Percentiles rank a stretch among this genome's conserved stretches.
These are phyloP conservation scores for Eremothecium cymbalariae DNA, from an alignment of 1,139 yeast species.

Conservation along the genomic window DNA sequence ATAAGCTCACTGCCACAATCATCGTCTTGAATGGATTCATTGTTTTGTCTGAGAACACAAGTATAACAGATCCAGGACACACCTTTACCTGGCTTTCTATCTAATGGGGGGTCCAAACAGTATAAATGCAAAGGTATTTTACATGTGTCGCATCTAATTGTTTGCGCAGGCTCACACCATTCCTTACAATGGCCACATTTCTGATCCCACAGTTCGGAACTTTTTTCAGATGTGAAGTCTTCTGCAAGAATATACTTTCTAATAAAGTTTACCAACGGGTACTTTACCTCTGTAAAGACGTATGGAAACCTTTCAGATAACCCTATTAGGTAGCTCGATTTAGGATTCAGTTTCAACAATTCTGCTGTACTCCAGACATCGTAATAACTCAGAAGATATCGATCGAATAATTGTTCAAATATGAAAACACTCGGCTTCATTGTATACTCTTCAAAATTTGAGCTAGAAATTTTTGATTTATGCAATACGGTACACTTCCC, in stretches of 20 bases:
- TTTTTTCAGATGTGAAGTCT: slow-evolving; percentile 1
- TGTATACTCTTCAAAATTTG: slow-evolving; percentile 35
- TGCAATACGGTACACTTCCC: slow-evolving; percentile 70
- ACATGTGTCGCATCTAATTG: slow-evolving; percentile 81
- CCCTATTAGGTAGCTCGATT: slow-evolving; percentile 44
- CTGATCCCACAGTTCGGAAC: slow-evolving; percentile 28
- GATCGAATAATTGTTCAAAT: slow-evolving; percentile 78
- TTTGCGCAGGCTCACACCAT: slow-evolving; percentile 74
- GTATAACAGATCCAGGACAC: slow-evolving; percentile 90
- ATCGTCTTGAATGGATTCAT: slow-evolving; percentile 12
- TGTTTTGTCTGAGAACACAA: slow-evolving; percentile 46
- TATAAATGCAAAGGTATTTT: slow-evolving; percentile 62
- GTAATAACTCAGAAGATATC: slow-evolving; percentile 77
- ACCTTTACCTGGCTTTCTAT: slow-evolving; percentile 76
- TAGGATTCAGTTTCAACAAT: slow-evolving; percentile 44
- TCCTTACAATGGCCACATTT: slow-evolving; percentile 69
- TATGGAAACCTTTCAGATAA: slow-evolving; percentile 61
- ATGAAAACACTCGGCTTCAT: slow-evolving; percentile 64
- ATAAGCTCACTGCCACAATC: slow-evolving; percentile 8
- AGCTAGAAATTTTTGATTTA: slow-evolving; percentile 53
- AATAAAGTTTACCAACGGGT: slow-evolving; percentile 23
- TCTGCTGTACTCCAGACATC: slow-evolving; percentile 62
- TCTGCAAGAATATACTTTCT: slow-evolving; percentile 19
- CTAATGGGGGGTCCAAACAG: slow-evolving; percentile 80
- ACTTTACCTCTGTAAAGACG: slow-evolving; percentile 56